These are phyloP conservation scores for Phytophthora macrochlamydospora DNA, from an alignment of 352 stramenopile species.

Conservation along the genomic window DNA sequence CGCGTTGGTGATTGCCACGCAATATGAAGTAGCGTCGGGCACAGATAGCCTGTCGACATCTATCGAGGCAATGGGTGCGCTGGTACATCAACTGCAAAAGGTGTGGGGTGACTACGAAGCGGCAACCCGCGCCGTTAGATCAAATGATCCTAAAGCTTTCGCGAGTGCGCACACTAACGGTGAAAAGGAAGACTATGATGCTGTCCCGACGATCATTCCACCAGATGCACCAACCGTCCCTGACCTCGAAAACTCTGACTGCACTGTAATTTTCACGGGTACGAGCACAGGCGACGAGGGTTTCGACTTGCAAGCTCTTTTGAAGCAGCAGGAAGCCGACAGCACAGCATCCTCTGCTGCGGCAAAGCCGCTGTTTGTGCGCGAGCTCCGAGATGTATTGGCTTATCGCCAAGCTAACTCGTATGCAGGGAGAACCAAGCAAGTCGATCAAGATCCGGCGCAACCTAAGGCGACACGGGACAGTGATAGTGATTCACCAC, in stretches of 20 bases:
- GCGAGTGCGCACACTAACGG: background rate
- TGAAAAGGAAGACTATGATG: conserved; percentile 3
- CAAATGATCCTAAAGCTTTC: conserved; percentile 3
- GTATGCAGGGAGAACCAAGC: conserved; percentile 37
- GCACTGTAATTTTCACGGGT: conserved; percentile 69
- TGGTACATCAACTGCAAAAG: conserved; percentile 28
- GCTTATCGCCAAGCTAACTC: conserved; percentile 43
- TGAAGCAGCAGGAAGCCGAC: conserved; percentile 35
- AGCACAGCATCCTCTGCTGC: conserved; percentile 3
- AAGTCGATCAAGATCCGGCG: conserved; percentile 45
- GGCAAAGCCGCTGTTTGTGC: conserved; percentile 45
- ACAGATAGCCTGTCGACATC: conserved; percentile 14
- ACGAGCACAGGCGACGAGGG: conserved; percentile 72
- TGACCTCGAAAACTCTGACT: conserved; percentile 25
- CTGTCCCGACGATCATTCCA: background rate
- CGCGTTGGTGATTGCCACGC: conserved; percentile 44
- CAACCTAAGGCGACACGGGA: background rate
- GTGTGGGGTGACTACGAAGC: conserved; percentile 31
- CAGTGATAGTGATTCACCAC: conserved; percentile 1
- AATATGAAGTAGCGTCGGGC: conserved; percentile 41
- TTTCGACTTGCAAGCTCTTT: conserved; percentile 61
- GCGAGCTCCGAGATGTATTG: conserved; percentile 61
- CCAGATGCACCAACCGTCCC: conserved; percentile 1
- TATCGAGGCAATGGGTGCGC: conserved; percentile 26
- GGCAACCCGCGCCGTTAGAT: conserved; percentile 9